Base-by-base conservation (phyloP, 192 early-diverging fungal genomes). In the Rhizophagus sp. region DNA sequence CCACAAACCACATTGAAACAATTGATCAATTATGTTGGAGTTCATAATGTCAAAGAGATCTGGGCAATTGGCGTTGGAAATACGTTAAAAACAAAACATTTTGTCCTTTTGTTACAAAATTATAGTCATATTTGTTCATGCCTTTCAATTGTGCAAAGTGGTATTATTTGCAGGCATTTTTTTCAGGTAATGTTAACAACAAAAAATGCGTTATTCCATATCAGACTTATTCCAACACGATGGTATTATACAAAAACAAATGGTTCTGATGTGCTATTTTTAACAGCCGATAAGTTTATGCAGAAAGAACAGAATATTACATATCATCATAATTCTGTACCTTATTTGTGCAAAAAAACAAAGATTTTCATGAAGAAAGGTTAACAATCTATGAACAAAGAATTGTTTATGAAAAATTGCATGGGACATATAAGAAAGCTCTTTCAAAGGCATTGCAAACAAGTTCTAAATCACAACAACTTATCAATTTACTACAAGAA, bases 351-450 rank as follows among this genome's bases (percentile, higher is more conserved):
- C 27, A 65, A 25, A n/a, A 25, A 1, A 10, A 30, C 0, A 25
- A 6, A 33, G 27, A 65, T 11, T 65, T 65, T 65, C 17, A 27
- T 47, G 22, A 70, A 24, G 2, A 70, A 70, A 70, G 15, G 25
- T 4, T 70, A 36, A 70, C 39, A 0, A 24, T 70, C 1, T 17
- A 34, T 70, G 36, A 70, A 19, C 68, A 70, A 9, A 70, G 17
- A 41, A 34, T 34, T 34, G 13, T 44, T 70, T 70, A 70, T 41
- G 41, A 2, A 47, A 70, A 70, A 36, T 39, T 70, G 4, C n/a
- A 70, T 70, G 11, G 13, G 6, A 39, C n/a, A 44, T 70, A 70
- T 17, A 70, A 70, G 3, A 70, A 70, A 39, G 68, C 68, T 39
- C 13, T 65, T 44, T 44, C 1, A 41, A 36, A 70, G 15, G 41